phyloP scores from a whole-genome alignment of 2,329 filamentous ascomycete species.

The Fonsecaea erecta region DNA sequence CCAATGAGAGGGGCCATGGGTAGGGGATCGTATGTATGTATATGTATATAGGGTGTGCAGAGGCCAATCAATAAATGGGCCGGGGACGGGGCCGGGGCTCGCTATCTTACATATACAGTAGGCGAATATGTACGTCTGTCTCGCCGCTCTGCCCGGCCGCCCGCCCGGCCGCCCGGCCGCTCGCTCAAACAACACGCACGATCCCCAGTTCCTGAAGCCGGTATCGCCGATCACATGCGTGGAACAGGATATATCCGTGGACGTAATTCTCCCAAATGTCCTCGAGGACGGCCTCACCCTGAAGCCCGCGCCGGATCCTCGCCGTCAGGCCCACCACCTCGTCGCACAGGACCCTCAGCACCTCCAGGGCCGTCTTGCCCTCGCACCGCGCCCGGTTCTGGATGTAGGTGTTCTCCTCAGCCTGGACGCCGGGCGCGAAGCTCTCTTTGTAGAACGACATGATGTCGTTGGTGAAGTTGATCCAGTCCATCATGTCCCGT shows the following conservation, averaged over 20 bases:
- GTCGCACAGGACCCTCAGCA: neutral
- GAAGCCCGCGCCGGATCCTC: neutral
- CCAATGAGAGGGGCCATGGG: no score
- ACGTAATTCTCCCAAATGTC: neutral
- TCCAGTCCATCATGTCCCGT: neutral
- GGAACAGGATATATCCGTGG: neutral
- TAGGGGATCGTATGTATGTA: no score
- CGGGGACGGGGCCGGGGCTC: no score
- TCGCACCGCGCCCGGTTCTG: neutral
- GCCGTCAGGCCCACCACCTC: neutral
- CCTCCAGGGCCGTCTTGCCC: neutral
- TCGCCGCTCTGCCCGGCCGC: no score
- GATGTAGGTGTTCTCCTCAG: neutral
- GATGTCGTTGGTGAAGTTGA: slow-evolving; percentile 3
- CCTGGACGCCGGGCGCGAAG: neutral
- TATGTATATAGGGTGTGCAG: no score
- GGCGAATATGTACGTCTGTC: no score
- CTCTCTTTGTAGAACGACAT: neutral
- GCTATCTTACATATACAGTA: no score
- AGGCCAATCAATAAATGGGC: no score
- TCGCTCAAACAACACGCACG: neutral
- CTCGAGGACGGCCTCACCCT: neutral
- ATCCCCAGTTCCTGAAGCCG: neutral
- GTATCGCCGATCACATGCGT: neutral
- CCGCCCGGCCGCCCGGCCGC: no score